Conservation (phyloP, 2,329 filamentous ascomycete species). For the Fusarium sp. region DNA sequence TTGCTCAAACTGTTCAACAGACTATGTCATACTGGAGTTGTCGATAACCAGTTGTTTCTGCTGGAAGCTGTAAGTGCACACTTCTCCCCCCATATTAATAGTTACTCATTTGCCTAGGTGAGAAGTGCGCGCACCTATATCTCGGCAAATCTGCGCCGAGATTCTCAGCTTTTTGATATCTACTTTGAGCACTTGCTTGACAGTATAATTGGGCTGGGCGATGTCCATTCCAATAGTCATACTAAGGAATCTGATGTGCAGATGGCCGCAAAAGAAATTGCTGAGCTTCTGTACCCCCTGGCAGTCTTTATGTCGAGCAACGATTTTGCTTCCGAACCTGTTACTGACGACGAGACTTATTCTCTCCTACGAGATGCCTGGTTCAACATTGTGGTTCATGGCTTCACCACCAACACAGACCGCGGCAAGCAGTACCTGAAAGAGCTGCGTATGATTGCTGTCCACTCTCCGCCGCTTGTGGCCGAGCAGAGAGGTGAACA, state of each 20-base stretch:
- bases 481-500: slow-evolving; percentile 89
- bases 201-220: slow-evolving; percentile 88
- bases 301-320: slow-evolving; percentile 81
- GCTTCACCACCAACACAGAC: slow-evolving; percentile 80
- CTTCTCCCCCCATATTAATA: not conserved
- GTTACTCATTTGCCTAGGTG: slow-evolving; percentile 59
- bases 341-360: slow-evolving; percentile 74
- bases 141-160: slow-evolving; percentile 72
- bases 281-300: slow-evolving; percentile 86
- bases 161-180: slow-evolving; percentile 81
- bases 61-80: slow-evolving; percentile 73
- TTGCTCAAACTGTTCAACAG: slow-evolving; percentile 85
- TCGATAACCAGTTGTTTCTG: slow-evolving; percentile 73
- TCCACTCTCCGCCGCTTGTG: slow-evolving; percentile 87
- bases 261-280: slow-evolving; percentile 86
- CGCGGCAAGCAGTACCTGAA: slow-evolving; percentile 77
- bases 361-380: slow-evolving; percentile 88
- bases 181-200: slow-evolving; percentile 88
- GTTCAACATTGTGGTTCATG: slow-evolving; percentile 98
- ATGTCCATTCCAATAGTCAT: slow-evolving; percentile 79
- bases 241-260: slow-evolving; percentile 82
- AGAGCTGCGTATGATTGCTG: slow-evolving; percentile 85
- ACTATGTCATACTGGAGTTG: slow-evolving; percentile 77
- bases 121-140: slow-evolving; percentile 83
- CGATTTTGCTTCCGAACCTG: slow-evolving; percentile 61